Conservation (phyloP, 768 basidiomycete species). For the Hydnomerulius pinastri region DNA sequence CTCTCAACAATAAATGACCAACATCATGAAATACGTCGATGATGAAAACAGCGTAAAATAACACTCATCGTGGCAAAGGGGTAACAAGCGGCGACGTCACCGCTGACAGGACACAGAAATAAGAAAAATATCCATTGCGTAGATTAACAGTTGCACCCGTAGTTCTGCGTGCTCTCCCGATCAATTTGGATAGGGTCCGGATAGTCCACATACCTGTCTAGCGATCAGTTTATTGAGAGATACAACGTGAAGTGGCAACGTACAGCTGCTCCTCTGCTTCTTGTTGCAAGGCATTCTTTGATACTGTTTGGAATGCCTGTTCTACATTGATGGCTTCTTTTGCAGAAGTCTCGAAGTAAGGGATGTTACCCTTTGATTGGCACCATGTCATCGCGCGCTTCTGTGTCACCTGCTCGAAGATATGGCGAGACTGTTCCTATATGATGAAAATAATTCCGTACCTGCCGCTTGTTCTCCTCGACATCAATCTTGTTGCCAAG, state of each 20-base stretch:
- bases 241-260: slow-evolving; percentile 31
- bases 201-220: slow-evolving; percentile 92
- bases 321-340: slow-evolving; percentile 99
- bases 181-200: slow-evolving; percentile 98
- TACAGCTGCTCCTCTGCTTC: slow-evolving; percentile 96
- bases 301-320: slow-evolving; percentile 99
- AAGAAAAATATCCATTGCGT: slow-evolving; percentile 27
- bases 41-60: slow-evolving; percentile 29
- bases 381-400: slow-evolving; percentile 99
- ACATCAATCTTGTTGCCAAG: slow-evolving; percentile 99
- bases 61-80: slow-evolving; percentile 36
- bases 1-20: slow-evolving; percentile 9
- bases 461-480: slow-evolving; percentile 98
- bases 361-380: slow-evolving; percentile 98
- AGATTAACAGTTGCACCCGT: slow-evolving; percentile 86
- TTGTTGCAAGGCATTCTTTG: slow-evolving; percentile 98
- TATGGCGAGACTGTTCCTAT: slow-evolving; percentile 4
- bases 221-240: slow-evolving; percentile 13
- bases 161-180: slow-evolving; percentile 86
- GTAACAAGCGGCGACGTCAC: slow-evolving; percentile 31
- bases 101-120: slow-evolving; percentile 26
- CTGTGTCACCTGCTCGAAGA: slow-evolving; percentile 79
- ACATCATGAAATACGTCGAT: slow-evolving; percentile 26
- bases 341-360: slow-evolving; percentile 99
- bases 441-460: slow-evolving; percentile 33